Evolutionary conservation across 176 grass and related monocot species (phyloP).

Genomic region (Oryza longistaminata): DNA sequence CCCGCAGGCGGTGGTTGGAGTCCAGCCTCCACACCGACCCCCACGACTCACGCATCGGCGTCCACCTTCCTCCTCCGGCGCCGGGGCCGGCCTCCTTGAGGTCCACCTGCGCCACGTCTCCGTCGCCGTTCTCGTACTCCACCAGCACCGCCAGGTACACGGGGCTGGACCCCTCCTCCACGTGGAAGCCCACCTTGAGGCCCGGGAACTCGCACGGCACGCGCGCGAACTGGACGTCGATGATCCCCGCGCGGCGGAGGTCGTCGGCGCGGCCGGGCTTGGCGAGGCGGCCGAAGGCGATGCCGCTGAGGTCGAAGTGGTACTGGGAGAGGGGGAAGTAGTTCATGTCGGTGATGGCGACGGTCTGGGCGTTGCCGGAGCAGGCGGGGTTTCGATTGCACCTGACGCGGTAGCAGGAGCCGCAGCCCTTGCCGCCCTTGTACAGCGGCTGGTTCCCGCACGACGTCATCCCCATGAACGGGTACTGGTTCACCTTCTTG

Average conservation of each 20-base stretch:
- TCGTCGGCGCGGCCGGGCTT: slow-evolving; percentile 55
- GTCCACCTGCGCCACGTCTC: slow-evolving; percentile 69
- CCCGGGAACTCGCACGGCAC: slow-evolving; percentile 77
- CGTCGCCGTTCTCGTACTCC: slow-evolving; percentile 81
- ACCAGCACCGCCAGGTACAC: slow-evolving; percentile 67
- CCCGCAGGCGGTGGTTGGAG: slow-evolving; percentile 47
- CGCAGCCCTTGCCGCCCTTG: slow-evolving; percentile 75
- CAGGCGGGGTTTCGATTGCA: slow-evolving; percentile 53
- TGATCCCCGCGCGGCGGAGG: slow-evolving; percentile 63
- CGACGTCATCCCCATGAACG: slow-evolving; percentile 71
- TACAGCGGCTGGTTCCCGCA: slow-evolving; percentile 72
- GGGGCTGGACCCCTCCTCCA: slow-evolving; percentile 62
- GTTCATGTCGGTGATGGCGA: slow-evolving; percentile 73
- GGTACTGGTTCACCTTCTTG: slow-evolving; percentile 67
- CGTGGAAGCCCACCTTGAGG: slow-evolving; percentile 70
- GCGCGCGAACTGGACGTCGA: slow-evolving; percentile 62
- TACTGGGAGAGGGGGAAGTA: slow-evolving; percentile 49
- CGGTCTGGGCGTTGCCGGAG: slow-evolving; percentile 53
- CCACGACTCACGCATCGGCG: slow-evolving; percentile 62
- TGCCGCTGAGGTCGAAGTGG: slow-evolving; percentile 87
- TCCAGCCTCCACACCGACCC: slow-evolving; percentile 71
- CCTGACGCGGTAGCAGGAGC: slow-evolving; percentile 66
- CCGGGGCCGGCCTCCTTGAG: slow-evolving; percentile 46
- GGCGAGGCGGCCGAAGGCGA: slow-evolving; percentile 68
- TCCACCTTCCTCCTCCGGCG: slow-evolving; percentile 22